phyloP scores from a whole-genome alignment of 1,284 basidiomycete genomes.

The Moesziomyces antarcticus region DNA sequence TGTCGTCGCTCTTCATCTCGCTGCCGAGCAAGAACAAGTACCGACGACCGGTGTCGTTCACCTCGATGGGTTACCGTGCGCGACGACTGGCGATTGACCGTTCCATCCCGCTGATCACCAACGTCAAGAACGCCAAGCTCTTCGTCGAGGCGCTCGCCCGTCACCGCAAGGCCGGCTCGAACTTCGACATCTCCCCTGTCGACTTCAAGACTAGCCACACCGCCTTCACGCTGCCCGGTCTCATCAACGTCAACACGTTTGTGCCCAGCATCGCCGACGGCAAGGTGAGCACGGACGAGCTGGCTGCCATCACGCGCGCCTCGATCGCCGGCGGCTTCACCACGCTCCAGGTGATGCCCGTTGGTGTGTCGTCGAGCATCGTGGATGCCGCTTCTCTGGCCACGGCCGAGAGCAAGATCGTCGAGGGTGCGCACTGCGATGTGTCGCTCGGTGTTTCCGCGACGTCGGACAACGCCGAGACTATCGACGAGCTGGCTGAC shows the following conservation, averaged over 20 bases:
- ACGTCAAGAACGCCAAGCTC: slow-evolving; percentile 98
- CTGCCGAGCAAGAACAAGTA: slow-evolving; percentile 98
- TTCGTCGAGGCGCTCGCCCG: slow-evolving; percentile 91
- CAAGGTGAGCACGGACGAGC: slow-evolving; percentile 73
- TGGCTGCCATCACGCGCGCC: slow-evolving; percentile 69
- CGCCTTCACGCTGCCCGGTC: slow-evolving; percentile 89
- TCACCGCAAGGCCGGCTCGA: slow-evolving; percentile 74
- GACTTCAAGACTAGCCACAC: slow-evolving; percentile 92
- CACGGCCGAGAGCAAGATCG: slow-evolving; percentile 60
- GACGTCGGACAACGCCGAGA: slow-evolving; percentile 49
- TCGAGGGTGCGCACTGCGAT: slow-evolving; percentile 59
- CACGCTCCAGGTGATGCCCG: slow-evolving; percentile 55
- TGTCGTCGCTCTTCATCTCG: slow-evolving; percentile 88
- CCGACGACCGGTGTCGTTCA: slow-evolving; percentile 94
- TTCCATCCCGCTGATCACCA: slow-evolving; percentile 95
- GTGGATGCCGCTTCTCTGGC: slow-evolving; percentile 50
- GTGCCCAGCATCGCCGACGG: slow-evolving; percentile 78
- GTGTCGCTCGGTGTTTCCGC: slow-evolving; percentile 62
- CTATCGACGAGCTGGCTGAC: slow-evolving; percentile 53
- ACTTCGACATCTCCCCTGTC: slow-evolving; percentile 85
- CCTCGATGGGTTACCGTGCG: slow-evolving; percentile 95
- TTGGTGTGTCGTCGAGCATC: slow-evolving; percentile 43
- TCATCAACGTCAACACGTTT: slow-evolving; percentile 88
- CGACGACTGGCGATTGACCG: slow-evolving; percentile 99
- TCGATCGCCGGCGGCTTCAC: slow-evolving; percentile 64